Evolutionary conservation across 768 basidiomycete species (phyloP).

Genomic region (Xerocomellus intermedius): DNA sequence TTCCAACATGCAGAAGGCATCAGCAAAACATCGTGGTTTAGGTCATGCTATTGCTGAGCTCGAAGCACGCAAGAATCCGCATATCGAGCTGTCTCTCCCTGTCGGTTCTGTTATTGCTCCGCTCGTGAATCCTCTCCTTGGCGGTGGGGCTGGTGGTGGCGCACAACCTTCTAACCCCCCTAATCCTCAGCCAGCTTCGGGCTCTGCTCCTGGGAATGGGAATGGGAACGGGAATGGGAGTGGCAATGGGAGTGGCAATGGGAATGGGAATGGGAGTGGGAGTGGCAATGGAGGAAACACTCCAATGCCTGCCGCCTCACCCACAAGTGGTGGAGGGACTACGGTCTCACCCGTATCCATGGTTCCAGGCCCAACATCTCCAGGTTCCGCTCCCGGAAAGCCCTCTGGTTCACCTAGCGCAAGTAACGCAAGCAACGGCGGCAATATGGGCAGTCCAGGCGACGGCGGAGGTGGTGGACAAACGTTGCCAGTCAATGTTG

Average conservation of each 20-base stretch:
- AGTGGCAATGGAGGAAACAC: not conserved
- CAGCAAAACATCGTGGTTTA: conserved; percentile 11
- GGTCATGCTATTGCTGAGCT: conserved; percentile 17
- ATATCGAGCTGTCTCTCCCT: conserved; percentile 36
- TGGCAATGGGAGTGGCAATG: not conserved
- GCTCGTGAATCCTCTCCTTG: conserved; percentile 36
- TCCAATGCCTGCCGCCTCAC: not conserved
- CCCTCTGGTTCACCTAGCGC: not conserved
- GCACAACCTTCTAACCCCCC: conserved; percentile 1
- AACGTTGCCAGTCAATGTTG: not conserved
- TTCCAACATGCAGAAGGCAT: conserved; percentile 13
- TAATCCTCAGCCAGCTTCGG: conserved; percentile 2
- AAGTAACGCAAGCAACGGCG: not conserved
- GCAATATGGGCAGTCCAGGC: not conserved
- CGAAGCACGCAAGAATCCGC: conserved; percentile 37
- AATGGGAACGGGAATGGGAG: not conserved
- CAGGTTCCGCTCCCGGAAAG: not conserved
- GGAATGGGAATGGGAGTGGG: not conserved
- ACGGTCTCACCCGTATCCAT: not conserved
- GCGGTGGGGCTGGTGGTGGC: conserved; percentile 7
- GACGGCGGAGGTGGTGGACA: not conserved
- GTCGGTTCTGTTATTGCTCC: conserved; percentile 35
- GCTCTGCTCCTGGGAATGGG: not conserved
- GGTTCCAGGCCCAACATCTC: not conserved
- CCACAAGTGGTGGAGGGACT: conserved; percentile 2